phyloP scores from a whole-genome alignment of 2,329 filamentous ascomycete genomes.

The Parafenestella ontariensis region DNA sequence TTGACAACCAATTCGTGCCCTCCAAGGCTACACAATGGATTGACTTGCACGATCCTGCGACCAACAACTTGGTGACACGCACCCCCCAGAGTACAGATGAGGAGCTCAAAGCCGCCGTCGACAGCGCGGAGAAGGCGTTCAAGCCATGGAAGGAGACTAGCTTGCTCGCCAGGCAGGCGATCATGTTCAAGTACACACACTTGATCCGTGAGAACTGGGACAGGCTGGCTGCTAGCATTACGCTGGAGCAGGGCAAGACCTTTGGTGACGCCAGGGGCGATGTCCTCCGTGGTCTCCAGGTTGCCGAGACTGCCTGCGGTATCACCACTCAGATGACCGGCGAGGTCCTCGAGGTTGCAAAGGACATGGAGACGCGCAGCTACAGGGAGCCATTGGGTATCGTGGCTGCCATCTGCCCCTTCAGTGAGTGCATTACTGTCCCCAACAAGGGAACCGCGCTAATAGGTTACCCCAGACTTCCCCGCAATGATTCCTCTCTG shows the following conservation, averaged over 20 bases:
- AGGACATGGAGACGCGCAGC: conserved; percentile 87
- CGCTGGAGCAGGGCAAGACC: conserved; percentile 87
- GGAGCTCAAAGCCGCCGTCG: conserved; percentile 77
- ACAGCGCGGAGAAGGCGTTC: conserved; percentile 78
- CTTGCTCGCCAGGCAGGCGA: conserved; percentile 76
- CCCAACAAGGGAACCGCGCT: conserved; percentile 17
- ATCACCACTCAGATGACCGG: conserved; percentile 84
- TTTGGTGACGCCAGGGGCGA: conserved; percentile 83
- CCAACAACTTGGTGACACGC: conserved; percentile 83
- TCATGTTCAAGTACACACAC: conserved; percentile 86
- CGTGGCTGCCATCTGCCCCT: conserved; percentile 84
- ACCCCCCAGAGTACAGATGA: conserved; percentile 82
- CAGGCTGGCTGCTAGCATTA: conserved; percentile 82
- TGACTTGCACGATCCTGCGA: conserved; percentile 81
- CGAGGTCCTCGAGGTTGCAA: conserved; percentile 82
- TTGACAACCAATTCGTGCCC: conserved; percentile 78
- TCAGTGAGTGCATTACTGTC: conserved; percentile 64
- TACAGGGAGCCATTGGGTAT: conserved; percentile 84
- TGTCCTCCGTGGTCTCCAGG: conserved; percentile 81
- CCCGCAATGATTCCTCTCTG: conserved; percentile 93
- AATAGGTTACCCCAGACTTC: conserved; percentile 66
- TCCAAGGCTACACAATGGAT: conserved; percentile 76
- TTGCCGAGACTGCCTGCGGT: conserved; percentile 81
- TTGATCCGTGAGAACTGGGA: conserved; percentile 87
- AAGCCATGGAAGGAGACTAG: conserved; percentile 75